phyloP scores from a whole-genome alignment of 352 stramenopile species.

The Globisporangium cederbergense region DNA sequence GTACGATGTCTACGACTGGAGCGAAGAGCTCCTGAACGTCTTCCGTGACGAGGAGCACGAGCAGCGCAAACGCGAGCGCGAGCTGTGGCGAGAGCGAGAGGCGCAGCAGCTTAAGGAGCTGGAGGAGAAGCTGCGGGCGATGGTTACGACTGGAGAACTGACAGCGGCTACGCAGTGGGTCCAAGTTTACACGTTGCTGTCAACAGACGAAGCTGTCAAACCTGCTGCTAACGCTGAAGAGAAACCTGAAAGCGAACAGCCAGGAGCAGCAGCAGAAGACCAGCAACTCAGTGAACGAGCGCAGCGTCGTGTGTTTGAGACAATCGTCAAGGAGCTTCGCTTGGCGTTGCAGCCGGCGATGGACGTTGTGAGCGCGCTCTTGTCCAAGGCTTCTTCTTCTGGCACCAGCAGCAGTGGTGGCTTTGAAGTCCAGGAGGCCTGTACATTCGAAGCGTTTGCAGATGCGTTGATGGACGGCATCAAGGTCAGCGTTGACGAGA shows the following conservation, averaged over 20 bases:
- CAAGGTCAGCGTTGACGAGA: constrained; percentile 30
- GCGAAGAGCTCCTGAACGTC: constrained; percentile 42
- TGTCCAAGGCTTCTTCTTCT: constrained; percentile 21
- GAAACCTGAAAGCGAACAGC: background rate
- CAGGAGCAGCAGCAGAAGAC: background rate
- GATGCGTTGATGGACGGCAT: constrained; percentile 35
- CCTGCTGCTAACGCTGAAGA: background rate
- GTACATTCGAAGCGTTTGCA: constrained; percentile 36
- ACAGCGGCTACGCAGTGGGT: constrained; percentile 7
- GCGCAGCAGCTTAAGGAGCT: constrained; percentile 32
- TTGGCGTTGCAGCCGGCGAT: constrained; percentile 26
- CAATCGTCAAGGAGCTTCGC: constrained; percentile 38
- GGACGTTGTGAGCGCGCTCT: constrained; percentile 21
- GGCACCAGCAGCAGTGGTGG: background rate
- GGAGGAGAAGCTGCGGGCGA: constrained; percentile 17
- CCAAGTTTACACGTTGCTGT: background rate
- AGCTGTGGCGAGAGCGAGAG: constrained; percentile 33
- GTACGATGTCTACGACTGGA: constrained; percentile 65
- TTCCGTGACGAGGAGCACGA: constrained; percentile 46
- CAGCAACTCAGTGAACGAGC: constrained; percentile 36
- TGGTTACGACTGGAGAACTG: constrained; percentile 20
- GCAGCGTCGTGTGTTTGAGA: constrained; percentile 56
- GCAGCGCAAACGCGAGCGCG: constrained; percentile 44
- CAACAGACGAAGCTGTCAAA: background rate
- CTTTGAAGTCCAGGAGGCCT: constrained; percentile 30